These are phyloP conservation scores for Aspergillus texensis DNA, from an alignment of 2,329 filamentous ascomycete genomes.

Conservation along the genomic window DNA sequence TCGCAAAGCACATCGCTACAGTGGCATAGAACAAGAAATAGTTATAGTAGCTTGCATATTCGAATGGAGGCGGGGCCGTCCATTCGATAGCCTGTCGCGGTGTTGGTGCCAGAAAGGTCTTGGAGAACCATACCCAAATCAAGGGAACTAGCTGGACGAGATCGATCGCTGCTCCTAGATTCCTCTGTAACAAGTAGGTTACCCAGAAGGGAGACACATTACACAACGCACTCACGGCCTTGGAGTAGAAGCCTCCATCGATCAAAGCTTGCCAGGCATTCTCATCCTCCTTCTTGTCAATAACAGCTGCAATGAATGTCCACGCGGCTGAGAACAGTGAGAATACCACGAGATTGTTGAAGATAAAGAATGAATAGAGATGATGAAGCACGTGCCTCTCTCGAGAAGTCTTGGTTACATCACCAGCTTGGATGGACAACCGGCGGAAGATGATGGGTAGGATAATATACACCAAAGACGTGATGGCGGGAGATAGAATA, in stretches of 20 bases:
- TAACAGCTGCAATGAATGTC: constrained; percentile 68
- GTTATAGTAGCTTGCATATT: constrained; percentile 97
- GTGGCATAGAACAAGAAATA: constrained; percentile 96
- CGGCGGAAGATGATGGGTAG: constrained; percentile 90
- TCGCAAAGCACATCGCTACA: constrained; percentile 80
- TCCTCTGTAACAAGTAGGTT: constrained; percentile 88
- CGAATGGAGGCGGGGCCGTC: constrained; percentile 88
- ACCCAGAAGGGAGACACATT: constrained; percentile 89
- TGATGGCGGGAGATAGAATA: constrained; percentile 84
- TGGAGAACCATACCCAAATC: constrained; percentile 79
- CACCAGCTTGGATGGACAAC: constrained; percentile 79
- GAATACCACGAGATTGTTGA: constrained; percentile 96
- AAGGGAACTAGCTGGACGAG: constrained; percentile 86
- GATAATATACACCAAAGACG: constrained; percentile 82
- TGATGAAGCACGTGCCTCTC: constrained; percentile 90
- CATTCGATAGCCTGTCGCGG: constrained; percentile 89
- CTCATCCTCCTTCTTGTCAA: constrained; percentile 60
- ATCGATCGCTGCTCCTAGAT: constrained; percentile 90
- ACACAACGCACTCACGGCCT: constrained; percentile 75
- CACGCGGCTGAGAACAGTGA: constrained; percentile 86
- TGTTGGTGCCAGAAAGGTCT: constrained; percentile 83
- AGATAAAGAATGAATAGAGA: constrained; percentile 92
- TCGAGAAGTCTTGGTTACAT: constrained; percentile 87
- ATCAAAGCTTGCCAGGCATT: constrained; percentile 71
- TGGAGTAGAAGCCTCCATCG: constrained; percentile 63